These are phyloP conservation scores for Excoecaria cochinchinensis DNA, from an alignment of 345 rosid species.

Conservation along the genomic window DNA sequence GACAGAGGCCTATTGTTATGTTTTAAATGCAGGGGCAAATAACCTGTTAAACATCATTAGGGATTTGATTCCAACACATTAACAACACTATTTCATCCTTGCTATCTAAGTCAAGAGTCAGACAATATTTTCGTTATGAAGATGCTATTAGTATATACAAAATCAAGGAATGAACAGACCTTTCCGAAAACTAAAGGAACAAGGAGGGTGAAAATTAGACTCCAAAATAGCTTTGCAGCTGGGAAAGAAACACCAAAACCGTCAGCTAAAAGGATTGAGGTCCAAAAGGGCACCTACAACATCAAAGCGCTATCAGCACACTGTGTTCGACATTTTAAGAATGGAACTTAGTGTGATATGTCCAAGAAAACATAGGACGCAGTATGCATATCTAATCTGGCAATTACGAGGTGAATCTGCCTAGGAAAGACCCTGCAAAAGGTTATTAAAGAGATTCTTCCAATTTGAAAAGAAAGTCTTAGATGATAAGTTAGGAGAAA, in stretches of 20 bases:
- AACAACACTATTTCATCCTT: neutral
- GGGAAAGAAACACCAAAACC: slow-evolving; percentile 34
- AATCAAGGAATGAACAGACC: slow-evolving; percentile 20
- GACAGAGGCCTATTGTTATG: neutral
- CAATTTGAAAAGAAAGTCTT: neutral
- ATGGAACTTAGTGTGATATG: neutral
- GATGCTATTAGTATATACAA: neutral
- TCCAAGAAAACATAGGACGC: neutral
- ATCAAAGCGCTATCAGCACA: neutral
- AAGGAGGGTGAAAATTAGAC: slow-evolving; percentile 26
- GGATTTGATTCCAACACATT: neutral
- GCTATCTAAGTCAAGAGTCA: neutral
- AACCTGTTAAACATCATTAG: neutral
- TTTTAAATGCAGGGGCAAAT: neutral
- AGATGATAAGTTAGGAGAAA: neutral
- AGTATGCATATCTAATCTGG: too few species aligned
- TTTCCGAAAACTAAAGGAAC: slow-evolving; percentile 7
- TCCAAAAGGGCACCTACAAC: slow-evolving; percentile 7
- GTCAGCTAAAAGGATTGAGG: slow-evolving; percentile 15
- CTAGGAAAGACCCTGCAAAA: too few species aligned
- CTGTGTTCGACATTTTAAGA: too few species aligned
- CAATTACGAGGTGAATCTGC: too few species aligned
- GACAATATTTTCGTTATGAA: too few species aligned
- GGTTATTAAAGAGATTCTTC: neutral
- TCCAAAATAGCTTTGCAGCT: slow-evolving; percentile 29